Base-by-base conservation (phyloP, 2,329 filamentous ascomycete genomes). In the Epichloe coenophiala region DNA sequence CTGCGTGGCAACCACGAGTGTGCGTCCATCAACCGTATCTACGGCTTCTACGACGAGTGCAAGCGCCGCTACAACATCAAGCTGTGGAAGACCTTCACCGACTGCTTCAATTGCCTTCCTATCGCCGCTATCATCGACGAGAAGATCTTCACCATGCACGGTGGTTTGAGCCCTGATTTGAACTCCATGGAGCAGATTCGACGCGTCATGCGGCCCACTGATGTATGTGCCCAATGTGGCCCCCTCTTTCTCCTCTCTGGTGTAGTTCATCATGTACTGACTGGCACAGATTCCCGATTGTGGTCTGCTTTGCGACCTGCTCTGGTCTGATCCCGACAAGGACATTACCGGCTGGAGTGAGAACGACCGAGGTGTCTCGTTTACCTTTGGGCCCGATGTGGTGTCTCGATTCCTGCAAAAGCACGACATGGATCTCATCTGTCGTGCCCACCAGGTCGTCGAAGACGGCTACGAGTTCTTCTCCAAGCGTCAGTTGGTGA, bases 131-230 rank as follows among this genome's bases (percentile, higher is more conserved):
- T 98, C 71, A 96, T 98, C 62, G 91, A 95, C 65, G 93, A 96
- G 77, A 98, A 97, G 84, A 98, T 98, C 67, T 97, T 98, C 76
- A 96, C 90, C 65, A 96, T 98, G 91, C 93, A 98, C 72, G 93
- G 93, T 66, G 93, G 93, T 65, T 74, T 98, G 63, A 96, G 89
- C 70, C 93, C 93, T 43, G 93, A 96, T 67, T 77, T 98, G 58
- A 96, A 97, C 78, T 96, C 90, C 36, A 98, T 98, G 93, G 93
- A 98, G 76, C 91, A 98, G 76, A 98, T 98, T 62, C 88, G 93
- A 67, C 86, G 91, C 61, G 91, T 98, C 60, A 97, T 97, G 90
- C 86, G 93, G 63, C 93, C 93, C 54, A 98, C 93, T 62, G 93
- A 98, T 78, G 91, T 97, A 81, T 76, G 90, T 81, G 55, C n/a